Percentiles rank a stretch among this genome's conserved stretches.
These are phyloP conservation scores for Irpex sp. DNA, from an alignment of 1,284 basidiomycete species.

Conservation along the genomic window DNA sequence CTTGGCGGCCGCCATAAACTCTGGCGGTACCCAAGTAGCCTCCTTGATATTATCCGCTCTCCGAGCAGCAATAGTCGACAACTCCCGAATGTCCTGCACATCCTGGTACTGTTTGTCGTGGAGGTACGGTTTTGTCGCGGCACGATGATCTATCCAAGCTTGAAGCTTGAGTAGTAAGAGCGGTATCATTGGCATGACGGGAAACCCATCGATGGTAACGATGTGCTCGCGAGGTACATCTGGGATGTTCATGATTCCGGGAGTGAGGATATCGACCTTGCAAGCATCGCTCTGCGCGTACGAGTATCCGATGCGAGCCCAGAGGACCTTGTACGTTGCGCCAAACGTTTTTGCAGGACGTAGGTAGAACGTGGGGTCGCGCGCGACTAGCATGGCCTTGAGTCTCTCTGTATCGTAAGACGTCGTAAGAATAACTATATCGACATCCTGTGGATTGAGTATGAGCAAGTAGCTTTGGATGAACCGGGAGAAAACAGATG, in stretches of 20 bases:
- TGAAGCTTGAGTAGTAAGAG: slow-evolving; percentile 33
- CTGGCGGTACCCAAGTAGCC: neutral
- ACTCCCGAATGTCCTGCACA: slow-evolving; percentile 23
- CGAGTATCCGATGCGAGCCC: slow-evolving; percentile 17
- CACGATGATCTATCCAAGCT: slow-evolving; percentile 30
- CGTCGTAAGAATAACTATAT: slow-evolving; percentile 24
- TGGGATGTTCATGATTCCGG: slow-evolving; percentile 30
- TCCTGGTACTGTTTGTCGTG: slow-evolving; percentile 27
- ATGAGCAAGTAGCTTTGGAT: neutral
- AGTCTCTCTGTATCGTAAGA: slow-evolving; percentile 19
- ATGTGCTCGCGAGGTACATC: slow-evolving; percentile 19
- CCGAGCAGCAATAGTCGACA: slow-evolving; percentile 19
- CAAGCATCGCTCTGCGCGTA: slow-evolving; percentile 9
- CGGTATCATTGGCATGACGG: slow-evolving; percentile 28
- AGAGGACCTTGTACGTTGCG: slow-evolving; percentile 28
- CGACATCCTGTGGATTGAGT: slow-evolving; percentile 25
- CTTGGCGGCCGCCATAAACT: neutral
- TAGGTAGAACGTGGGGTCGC: slow-evolving; percentile 23
- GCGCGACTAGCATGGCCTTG: slow-evolving; percentile 20
- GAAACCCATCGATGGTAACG: slow-evolving; percentile 16
- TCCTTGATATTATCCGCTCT: neutral
- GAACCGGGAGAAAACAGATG: neutral
- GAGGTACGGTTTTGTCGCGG: slow-evolving; percentile 17
- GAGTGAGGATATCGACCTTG: slow-evolving; percentile 34
- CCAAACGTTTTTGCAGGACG: slow-evolving; percentile 19